Evolutionary conservation across 495 filamentous ascomycete species (phyloP), one percentile per base, ranked within the genome.

Genomic region (Pyrenula aspistea): DNA sequence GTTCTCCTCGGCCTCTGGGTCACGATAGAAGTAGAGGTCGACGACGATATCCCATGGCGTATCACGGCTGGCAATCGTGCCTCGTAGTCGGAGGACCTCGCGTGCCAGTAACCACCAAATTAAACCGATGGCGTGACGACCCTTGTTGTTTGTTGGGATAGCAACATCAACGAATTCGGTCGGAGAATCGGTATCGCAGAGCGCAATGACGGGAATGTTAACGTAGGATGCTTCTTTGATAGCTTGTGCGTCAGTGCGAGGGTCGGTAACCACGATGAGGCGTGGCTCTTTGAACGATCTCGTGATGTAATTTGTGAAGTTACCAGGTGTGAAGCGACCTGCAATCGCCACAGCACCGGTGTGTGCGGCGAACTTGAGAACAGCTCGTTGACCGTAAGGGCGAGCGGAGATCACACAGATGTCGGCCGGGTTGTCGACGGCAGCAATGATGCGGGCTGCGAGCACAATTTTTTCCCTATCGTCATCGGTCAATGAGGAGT

Each of bases 281-380:
- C 93, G 94, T 69, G 93, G 93, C 80, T 98, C 93, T 86, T 96
- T 97, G 88, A 98, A 98, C 66, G 93, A 96, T 71, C 93, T 94
- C 73, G 93, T 98, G 85, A 96, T 98, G 88, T 98, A 98, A 81
- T 98, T 98, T 83, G 93, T 98, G 87, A 98, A 98, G 75, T 94
- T 96, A 83, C 93, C 93, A 68, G 93, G 93, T 69, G 93, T 98
- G 85, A 98, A 98, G 74, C 93, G 91, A 79, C 93, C 93, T 66
- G 93, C 94, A 71, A 98, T 98, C 71, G 93, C 89, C 68, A 89
- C 88, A 69, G 92, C 90, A 75, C 93, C 92, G 64, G 92, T 98
- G 83, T 98, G 91, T 59, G 87, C 77, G 66, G 92, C 92, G 80
- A 96, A 98, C 83, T 98, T 98, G 72, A 98, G 85, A 73, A 96